Evolutionary conservation across 768 basidiomycete genomes (phyloP).

Genomic region (Mycena metata): DNA sequence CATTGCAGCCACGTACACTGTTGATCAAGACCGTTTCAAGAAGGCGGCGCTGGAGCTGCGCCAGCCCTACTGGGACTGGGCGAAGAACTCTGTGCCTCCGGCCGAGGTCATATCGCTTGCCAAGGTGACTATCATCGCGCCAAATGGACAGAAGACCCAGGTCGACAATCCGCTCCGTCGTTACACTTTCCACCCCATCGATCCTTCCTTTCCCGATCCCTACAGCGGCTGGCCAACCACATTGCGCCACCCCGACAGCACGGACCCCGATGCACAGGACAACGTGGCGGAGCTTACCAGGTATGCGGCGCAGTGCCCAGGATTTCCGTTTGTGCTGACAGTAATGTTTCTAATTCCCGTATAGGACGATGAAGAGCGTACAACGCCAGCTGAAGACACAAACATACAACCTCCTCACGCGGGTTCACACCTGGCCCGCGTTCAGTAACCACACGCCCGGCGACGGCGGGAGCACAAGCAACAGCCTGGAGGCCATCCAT

Average conservation of each 20-base stretch:
- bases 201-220: constrained; percentile 47
- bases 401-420: constrained; percentile 55
- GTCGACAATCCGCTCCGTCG: constrained; percentile 52
- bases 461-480: constrained; percentile 54
- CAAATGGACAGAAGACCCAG: constrained; percentile 45
- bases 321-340: no score
- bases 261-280: constrained; percentile 45
- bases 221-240: constrained; percentile 52
- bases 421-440: constrained; percentile 54
- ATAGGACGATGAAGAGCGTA: constrained; percentile 41
- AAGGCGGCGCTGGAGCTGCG: constrained; percentile 53
- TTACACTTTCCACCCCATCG: constrained; percentile 53
- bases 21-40: constrained; percentile 47
- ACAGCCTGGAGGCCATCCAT: constrained; percentile 66
- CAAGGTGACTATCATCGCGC: constrained; percentile 50
- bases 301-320: constrained; percentile 40
- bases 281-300: constrained; percentile 46
- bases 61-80: constrained; percentile 69
- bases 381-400: constrained; percentile 46
- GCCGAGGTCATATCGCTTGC: constrained; percentile 52
- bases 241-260: constrained; percentile 49
- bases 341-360: not conserved
- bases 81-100: constrained; percentile 53
- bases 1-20: constrained; percentile 58
- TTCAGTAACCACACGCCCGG: constrained; percentile 62